Evolutionary conservation across 2,329 filamentous ascomycete genomes (phyloP), one percentile per base, ranked within the genome.

Genomic region (Xylariaceae sp.): DNA sequence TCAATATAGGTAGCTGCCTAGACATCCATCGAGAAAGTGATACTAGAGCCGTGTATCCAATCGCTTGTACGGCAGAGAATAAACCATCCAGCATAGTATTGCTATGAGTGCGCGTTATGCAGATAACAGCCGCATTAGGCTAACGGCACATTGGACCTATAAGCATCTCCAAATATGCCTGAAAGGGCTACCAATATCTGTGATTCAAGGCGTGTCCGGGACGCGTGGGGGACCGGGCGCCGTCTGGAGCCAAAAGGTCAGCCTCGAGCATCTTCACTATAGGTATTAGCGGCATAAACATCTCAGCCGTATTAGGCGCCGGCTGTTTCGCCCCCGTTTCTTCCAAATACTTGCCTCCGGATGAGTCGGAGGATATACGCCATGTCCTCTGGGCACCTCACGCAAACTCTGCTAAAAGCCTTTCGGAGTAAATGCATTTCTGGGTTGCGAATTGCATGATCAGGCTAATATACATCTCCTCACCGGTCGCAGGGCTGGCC

Each of bases 381-480:
- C 41, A 43, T 42, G n/a, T n/a, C n/a, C 26, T 22, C 34, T 19
- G 36, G 29, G 22, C 29, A 21, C 19, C 40, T 16, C 10, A 40
- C 21, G 19, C 22, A 26, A 46, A 7, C 45, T 41, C n/a, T 18
- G 22, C 22, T 30, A 44, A 5, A 19, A 26, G 16, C 16, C n/a
- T 45, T 40, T 42, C 30, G 4, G 43, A 9, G 9, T 26, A 22
- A 37, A 36, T 39, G 44, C 26, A 13, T 40, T 45, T 42, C 19
- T 19, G 21, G 47, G 39, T 15, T 37, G 36, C 13, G 39, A 42
- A 29, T 12, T 36, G 41, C 41, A 34, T 51, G 30, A 36, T 49
- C 46, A 29, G 55, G 46, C 42, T 51, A 41, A 36, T 26, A 49
- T 41, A 39, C 22, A 34, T 37, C 37, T 26, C 19, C 41, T 45